A percentile compares a stretch with the other conserved stretches of the same genome.
Evolutionary conservation across 75 land plant species (phyloP).

Genomic region (Cunninghamia lanceolata): DNA sequence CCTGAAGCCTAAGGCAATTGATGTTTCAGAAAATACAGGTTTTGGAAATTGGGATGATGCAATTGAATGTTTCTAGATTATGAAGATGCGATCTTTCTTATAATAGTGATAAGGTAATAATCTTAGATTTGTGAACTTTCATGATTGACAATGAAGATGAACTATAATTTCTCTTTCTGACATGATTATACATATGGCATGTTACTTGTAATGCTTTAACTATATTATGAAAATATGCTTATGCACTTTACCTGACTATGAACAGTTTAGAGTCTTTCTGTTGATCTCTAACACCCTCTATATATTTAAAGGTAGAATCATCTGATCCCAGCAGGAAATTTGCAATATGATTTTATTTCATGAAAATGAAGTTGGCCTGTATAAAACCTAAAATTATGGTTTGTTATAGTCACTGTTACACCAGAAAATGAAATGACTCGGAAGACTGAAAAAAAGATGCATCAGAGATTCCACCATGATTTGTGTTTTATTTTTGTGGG

Average conservation of each 20-base stretch:
- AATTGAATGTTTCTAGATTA: background rate
- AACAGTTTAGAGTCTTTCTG: background rate
- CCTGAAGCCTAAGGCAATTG: background rate
- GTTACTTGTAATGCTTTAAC: background rate
- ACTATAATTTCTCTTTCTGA: background rate
- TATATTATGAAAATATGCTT: background rate
- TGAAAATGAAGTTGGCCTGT: background rate
- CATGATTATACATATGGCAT: background rate
- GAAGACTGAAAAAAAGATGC: background rate
- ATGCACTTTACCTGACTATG: background rate
- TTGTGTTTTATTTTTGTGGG: background rate
- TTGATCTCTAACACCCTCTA: background rate
- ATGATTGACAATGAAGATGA: background rate
- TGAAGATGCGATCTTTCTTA: background rate
- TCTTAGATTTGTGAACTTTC: background rate
- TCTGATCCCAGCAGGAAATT: background rate
- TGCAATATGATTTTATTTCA: background rate
- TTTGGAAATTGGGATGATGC: background rate
- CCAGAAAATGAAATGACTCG: background rate
- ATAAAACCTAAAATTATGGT: background rate
- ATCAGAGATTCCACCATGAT: background rate
- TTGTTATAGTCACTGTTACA: background rate
- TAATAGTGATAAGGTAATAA: background rate
- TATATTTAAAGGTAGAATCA: background rate
- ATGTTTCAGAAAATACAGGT: background rate